Conservation (phyloP, 2,329 filamentous ascomycete species). For the Neonectria coccinea region DNA sequence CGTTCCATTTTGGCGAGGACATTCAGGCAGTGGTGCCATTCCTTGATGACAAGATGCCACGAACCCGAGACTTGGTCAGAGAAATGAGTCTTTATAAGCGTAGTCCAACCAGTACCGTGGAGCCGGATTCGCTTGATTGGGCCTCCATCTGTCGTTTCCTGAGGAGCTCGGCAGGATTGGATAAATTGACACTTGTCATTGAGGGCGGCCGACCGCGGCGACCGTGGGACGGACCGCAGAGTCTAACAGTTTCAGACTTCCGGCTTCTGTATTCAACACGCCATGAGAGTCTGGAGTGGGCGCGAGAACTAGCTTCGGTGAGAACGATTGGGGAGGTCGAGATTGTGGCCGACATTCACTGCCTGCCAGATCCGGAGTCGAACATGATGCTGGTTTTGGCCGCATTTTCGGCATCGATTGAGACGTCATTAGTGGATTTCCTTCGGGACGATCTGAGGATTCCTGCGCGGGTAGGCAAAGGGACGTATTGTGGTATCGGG, state of each 20-base stretch:
- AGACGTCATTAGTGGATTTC: conserved; percentile 66
- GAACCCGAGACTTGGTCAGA: conserved; percentile 59
- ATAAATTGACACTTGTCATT: conserved; percentile 62
- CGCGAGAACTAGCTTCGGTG: conserved; percentile 64
- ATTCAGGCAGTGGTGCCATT: conserved; percentile 72
- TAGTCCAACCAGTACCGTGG: conserved; percentile 57
- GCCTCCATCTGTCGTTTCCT: conserved; percentile 65
- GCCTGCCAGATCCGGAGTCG: conserved; percentile 64
- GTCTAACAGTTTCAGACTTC: conserved; percentile 60
- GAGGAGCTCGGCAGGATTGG: conserved; percentile 52
- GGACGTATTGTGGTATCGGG: conserved; percentile 40
- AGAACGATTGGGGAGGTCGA: conserved; percentile 62
- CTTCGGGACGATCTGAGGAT: conserved; percentile 51
- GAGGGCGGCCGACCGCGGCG: conserved; percentile 66
- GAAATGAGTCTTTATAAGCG: conserved; percentile 66
- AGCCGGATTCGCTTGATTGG: conserved; percentile 60
- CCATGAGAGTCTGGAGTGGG: conserved; percentile 68
- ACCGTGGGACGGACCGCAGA: conserved; percentile 61
- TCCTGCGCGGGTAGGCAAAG: conserved; percentile 40
- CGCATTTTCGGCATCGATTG: conserved; percentile 70
- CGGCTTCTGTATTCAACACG: conserved; percentile 57
- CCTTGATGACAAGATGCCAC: conserved; percentile 65
- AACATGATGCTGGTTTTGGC: conserved; percentile 69
- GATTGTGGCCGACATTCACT: conserved; percentile 65
- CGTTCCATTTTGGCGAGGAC: conserved; percentile 69